Evolutionary conservation across 768 basidiomycete species (phyloP).

Genomic region (Amylocystis lapponica): DNA sequence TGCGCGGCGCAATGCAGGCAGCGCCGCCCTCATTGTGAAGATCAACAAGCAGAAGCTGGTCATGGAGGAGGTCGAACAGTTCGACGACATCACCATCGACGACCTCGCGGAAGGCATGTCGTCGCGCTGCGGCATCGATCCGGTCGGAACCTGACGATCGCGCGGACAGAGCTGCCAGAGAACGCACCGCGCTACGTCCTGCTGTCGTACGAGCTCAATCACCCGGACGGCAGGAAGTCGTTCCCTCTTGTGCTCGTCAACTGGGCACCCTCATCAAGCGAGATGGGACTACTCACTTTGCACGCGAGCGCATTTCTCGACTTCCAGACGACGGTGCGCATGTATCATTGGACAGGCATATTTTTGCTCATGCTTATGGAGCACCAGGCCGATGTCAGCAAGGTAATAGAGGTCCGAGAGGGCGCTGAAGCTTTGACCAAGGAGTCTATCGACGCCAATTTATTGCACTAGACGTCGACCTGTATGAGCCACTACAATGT

Average conservation of each 20-base stretch:
- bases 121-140: not conserved
- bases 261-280: conserved; percentile 78
- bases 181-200: conserved; percentile 83
- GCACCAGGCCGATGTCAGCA: conserved; percentile 64
- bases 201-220: conserved; percentile 75
- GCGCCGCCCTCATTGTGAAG: conserved; percentile 82
- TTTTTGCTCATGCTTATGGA: not conserved
- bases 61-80: conserved; percentile 82
- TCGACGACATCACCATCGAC: conserved; percentile 69
- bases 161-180: conserved; percentile 88
- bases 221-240: conserved; percentile 77
- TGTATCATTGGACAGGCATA: not conserved
- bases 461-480: too few relatives aligned
- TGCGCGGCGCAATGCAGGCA: conserved; percentile 54
- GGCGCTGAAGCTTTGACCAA: conserved; percentile 79
- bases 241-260: conserved; percentile 84
- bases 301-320: conserved; percentile 78
- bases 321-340: conserved; percentile 72
- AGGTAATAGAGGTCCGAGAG: conserved; percentile 77
- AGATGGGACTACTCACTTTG: conserved; percentile 65
- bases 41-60: conserved; percentile 78
- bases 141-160: too few relatives aligned
- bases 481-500: too few relatives aligned
- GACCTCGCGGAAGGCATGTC: conserved; percentile 78
- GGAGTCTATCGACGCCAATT: conserved; percentile 57